Evolutionary conservation across 2,329 filamentous ascomycete species (phyloP).

Genomic region (Colletotrichum plurivorum): DNA sequence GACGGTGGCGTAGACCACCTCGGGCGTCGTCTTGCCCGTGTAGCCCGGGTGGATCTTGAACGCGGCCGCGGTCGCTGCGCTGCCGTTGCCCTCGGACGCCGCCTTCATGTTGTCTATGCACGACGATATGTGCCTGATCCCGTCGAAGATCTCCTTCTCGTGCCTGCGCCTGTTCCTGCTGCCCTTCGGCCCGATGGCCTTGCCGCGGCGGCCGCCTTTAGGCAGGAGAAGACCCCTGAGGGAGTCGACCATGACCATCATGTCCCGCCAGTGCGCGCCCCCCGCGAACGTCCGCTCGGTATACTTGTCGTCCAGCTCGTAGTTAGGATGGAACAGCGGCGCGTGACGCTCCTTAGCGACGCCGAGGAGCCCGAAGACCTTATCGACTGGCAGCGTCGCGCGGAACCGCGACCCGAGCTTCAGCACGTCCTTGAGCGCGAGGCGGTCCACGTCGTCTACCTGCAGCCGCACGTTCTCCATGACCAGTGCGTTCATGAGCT

Average conservation of each 20-base stretch:
- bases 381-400: conserved; percentile 2
- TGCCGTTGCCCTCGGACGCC: background rate
- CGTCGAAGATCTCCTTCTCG: too few species aligned
- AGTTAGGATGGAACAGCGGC: conserved; percentile 2
- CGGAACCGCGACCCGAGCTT: conserved; percentile 3
- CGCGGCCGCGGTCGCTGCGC: too few species aligned
- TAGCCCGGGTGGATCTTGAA: background rate
- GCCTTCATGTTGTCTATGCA: background rate
- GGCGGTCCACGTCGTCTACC: conserved; percentile 4
- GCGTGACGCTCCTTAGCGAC: conserved; percentile 6
- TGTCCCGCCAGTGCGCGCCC: background rate
- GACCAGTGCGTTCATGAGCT: conserved; percentile 4
- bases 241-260: too few species aligned
- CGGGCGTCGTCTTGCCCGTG: background rate
- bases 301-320: background rate
- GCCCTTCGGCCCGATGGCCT: too few species aligned
- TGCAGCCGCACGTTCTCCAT: conserved; percentile 4
- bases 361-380: background rate
- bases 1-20: background rate
- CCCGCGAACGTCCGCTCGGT: background rate
- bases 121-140: background rate
- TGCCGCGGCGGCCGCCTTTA: too few species aligned
- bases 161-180: too few species aligned
- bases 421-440: background rate
- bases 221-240: too few species aligned